Conservation (phyloP, 139 green algal genomes). For the Limnomonas spitsbergensis region DNA sequence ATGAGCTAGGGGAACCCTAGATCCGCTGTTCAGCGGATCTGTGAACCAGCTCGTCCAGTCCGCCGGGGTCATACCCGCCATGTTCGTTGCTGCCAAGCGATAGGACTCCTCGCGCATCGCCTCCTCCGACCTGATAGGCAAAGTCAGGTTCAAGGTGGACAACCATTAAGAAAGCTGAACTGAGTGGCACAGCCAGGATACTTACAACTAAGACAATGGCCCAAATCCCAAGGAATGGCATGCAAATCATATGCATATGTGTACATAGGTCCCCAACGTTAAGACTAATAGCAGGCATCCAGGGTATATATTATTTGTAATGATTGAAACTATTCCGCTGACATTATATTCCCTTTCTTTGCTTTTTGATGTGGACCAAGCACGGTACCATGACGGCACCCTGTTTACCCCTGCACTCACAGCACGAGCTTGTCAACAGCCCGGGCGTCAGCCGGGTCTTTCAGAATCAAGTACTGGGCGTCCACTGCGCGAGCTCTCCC, state of each 20-base stretch:
- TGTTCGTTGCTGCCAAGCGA: background rate
- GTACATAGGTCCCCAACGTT: background rate
- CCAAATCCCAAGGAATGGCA: no score
- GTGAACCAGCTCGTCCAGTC: background rate
- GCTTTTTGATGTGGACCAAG: background rate
- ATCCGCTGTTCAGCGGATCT: background rate
- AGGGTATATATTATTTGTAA: background rate
- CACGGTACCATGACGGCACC: background rate
- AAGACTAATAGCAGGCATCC: background rate
- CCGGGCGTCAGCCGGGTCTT: background rate
- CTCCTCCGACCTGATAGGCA: background rate
- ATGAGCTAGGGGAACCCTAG: no score
- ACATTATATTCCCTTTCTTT: background rate
- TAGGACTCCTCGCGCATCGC: background rate
- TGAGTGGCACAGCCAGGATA: no score
- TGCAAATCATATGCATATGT: background rate
- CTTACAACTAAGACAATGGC: no score
- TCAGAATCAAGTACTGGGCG: background rate
- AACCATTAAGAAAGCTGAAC: no score
- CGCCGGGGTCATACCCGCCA: background rate
- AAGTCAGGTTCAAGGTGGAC: background rate
- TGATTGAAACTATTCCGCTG: background rate
- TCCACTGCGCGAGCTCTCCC: background rate
- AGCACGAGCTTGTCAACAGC: background rate
- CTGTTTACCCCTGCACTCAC: background rate